phyloP scores from a whole-genome alignment of 2,329 filamentous ascomycete genomes.

The Sarocladium kiliense region DNA sequence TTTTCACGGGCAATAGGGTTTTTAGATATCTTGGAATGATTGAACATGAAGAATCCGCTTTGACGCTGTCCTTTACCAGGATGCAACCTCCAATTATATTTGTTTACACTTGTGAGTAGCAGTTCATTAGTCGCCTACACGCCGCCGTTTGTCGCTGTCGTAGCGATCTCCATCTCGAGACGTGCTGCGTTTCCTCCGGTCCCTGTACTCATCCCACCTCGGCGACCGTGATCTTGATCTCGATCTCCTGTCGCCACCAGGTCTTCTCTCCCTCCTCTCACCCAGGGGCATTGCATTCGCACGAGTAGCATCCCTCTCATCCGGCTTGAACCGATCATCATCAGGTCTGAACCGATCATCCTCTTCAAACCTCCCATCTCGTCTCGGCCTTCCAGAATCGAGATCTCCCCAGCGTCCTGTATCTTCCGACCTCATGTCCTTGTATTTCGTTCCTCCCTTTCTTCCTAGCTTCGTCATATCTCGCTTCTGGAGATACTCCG shows the following conservation, averaged over 20 bases:
- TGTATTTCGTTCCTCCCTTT: slow-evolving; percentile 87
- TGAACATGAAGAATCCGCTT: neutral
- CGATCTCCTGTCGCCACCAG: slow-evolving; percentile 27
- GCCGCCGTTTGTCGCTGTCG: slow-evolving; percentile 55
- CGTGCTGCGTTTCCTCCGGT: slow-evolving; percentile 52
- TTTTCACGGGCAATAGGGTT: neutral
- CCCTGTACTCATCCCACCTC: slow-evolving; percentile 39
- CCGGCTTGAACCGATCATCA: slow-evolving; percentile 41
- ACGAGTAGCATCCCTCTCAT: slow-evolving; percentile 45
- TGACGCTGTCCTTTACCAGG: too few species aligned
- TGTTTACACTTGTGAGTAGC: neutral
- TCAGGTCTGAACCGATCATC: slow-evolving; percentile 69
- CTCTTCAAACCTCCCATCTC: slow-evolving; percentile 28
- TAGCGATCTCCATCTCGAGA: slow-evolving; percentile 50
- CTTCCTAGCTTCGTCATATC: slow-evolving; percentile 92
- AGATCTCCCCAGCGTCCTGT: slow-evolving; percentile 79
- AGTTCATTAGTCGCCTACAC: slow-evolving; percentile 36
- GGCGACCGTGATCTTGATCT: slow-evolving; percentile 33
- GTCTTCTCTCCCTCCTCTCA: slow-evolving; percentile 48
- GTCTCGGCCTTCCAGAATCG: slow-evolving; percentile 41
- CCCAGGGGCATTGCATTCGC: slow-evolving; percentile 69
- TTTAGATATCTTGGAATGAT: slow-evolving; percentile 1
- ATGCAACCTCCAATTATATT: neutral
- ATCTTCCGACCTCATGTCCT: slow-evolving; percentile 82
- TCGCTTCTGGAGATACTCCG: slow-evolving; percentile 85